phyloP scores from a whole-genome alignment of 1,284 basidiomycete species.

The Rhodotorula mucilaginosa region DNA sequence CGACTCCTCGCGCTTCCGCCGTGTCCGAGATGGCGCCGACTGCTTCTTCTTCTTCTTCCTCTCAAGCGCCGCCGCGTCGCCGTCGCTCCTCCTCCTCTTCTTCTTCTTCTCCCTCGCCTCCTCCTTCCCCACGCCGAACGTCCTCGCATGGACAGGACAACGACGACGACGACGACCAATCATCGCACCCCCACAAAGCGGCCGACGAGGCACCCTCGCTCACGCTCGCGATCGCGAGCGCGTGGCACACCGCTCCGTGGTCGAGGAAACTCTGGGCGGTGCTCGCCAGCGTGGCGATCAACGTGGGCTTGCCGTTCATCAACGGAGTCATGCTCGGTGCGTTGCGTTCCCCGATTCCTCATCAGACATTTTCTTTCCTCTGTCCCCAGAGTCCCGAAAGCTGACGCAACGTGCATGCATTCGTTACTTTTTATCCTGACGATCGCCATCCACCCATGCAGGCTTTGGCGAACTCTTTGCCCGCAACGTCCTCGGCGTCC shows the following conservation, averaged over 20 bases:
- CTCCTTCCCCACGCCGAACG: slow-evolving; percentile 11
- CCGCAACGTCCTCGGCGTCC: slow-evolving; percentile 72
- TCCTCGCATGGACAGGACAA: slow-evolving; percentile 4
- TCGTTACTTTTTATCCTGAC: neutral
- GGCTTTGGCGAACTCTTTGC: slow-evolving; percentile 96
- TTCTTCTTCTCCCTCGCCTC: neutral
- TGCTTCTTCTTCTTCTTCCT: slow-evolving; percentile 28
- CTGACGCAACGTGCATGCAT: neutral
- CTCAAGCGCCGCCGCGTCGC: slow-evolving; percentile 42
- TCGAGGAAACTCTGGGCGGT: slow-evolving; percentile 69
- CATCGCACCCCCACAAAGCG: neutral
- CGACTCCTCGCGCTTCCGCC: neutral
- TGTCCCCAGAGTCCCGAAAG: neutral
- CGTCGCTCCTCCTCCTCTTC: slow-evolving; percentile 3
- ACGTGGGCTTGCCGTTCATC: slow-evolving; percentile 87
- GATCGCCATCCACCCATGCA: slow-evolving; percentile 1
- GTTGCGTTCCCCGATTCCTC: neutral
- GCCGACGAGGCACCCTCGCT: slow-evolving; percentile 54
- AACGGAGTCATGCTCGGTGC: slow-evolving; percentile 90
- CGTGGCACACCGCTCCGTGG: slow-evolving; percentile 57
- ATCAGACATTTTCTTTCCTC: neutral
- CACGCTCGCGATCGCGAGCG: slow-evolving; percentile 76
- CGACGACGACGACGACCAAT: too few species aligned
- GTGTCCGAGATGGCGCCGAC: neutral
- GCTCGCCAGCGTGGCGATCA: slow-evolving; percentile 81